These are phyloP conservation scores for Sanghuangporus baumii DNA, from an alignment of 1,284 basidiomycete species.

Conservation along the genomic window DNA sequence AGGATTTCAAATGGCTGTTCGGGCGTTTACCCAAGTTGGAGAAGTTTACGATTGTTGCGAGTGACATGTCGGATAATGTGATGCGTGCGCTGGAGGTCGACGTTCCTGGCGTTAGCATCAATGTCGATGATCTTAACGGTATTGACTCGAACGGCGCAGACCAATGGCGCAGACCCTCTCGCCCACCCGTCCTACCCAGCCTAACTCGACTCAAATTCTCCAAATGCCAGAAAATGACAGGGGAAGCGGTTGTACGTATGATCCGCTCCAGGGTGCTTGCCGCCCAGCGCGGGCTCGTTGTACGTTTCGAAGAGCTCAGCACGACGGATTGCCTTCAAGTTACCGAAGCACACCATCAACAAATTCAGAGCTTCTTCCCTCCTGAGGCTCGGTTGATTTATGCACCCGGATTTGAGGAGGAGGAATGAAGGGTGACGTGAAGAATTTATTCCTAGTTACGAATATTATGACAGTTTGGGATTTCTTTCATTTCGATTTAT, in stretches of 20 bases:
- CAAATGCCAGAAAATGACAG: conserved; percentile 58
- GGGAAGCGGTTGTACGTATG: conserved; percentile 48
- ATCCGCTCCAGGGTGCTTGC: conserved; percentile 37
- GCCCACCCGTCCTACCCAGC: conserved; percentile 39
- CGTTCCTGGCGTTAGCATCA: neutral
- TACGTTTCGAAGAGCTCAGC: conserved; percentile 37
- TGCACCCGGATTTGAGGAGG: conserved; percentile 10
- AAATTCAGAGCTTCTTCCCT: conserved; percentile 25
- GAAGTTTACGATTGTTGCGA: conserved; percentile 66
- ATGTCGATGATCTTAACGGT: neutral
- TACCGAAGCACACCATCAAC: conserved; percentile 32
- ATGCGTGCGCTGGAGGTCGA: conserved; percentile 38
- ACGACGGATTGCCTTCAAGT: conserved; percentile 46
- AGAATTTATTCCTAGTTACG: neutral
- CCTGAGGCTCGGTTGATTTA: conserved; percentile 1
- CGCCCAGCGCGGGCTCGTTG: conserved; percentile 19
- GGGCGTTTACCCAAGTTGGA: conserved; percentile 44
- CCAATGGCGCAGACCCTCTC: conserved; percentile 5
- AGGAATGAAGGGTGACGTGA: neutral
- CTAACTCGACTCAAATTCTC: conserved; percentile 46
- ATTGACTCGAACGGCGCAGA: neutral
- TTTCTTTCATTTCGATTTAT: neutral
- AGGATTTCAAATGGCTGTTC: conserved; percentile 67
- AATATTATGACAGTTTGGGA: neutral
- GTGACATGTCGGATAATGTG: conserved; percentile 72